These are phyloP conservation scores for Lactarius sp. DNA, from an alignment of 768 basidiomycete genomes.

Conservation along the genomic window DNA sequence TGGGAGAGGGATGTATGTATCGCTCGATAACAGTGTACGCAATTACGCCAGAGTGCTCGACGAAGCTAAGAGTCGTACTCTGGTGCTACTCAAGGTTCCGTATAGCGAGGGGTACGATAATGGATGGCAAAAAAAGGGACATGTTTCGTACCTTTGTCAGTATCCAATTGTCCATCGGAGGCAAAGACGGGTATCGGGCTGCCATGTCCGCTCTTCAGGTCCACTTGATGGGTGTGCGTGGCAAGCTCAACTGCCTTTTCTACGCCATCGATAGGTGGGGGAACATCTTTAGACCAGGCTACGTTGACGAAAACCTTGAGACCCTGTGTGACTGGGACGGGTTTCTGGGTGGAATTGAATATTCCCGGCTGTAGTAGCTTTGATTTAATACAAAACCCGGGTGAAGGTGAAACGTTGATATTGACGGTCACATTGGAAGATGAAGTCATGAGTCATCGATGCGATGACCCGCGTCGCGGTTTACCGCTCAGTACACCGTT, in stretches of 20 bases:
- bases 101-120: neutral
- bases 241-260: slow-evolving; percentile 57
- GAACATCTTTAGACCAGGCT: slow-evolving; percentile 63
- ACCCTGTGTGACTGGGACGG: slow-evolving; percentile 40
- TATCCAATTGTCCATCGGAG: slow-evolving; percentile 56
- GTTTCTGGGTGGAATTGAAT: slow-evolving; percentile 30
- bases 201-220: slow-evolving; percentile 36
- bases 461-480: neutral
- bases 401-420: slow-evolving; percentile 37
- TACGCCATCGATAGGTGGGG: slow-evolving; percentile 58
- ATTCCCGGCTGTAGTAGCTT: slow-evolving; percentile 39
- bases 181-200: slow-evolving; percentile 69
- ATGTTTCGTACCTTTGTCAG: slow-evolving; percentile 56
- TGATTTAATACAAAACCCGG: slow-evolving; percentile 73
- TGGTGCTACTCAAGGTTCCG: neutral
- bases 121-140: neutral
- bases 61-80: neutral
- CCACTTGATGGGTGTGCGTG: slow-evolving; percentile 41
- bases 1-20: neutral
- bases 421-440: slow-evolving; percentile 11
- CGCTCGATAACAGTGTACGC: neutral
- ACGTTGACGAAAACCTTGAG: slow-evolving; percentile 73
- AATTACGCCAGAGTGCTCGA: neutral
- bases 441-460: slow-evolving; percentile 1
- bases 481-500: neutral